These are phyloP conservation scores for Dispira parvispora DNA, from an alignment of 192 early-diverging fungal species.

Conservation along the genomic window DNA sequence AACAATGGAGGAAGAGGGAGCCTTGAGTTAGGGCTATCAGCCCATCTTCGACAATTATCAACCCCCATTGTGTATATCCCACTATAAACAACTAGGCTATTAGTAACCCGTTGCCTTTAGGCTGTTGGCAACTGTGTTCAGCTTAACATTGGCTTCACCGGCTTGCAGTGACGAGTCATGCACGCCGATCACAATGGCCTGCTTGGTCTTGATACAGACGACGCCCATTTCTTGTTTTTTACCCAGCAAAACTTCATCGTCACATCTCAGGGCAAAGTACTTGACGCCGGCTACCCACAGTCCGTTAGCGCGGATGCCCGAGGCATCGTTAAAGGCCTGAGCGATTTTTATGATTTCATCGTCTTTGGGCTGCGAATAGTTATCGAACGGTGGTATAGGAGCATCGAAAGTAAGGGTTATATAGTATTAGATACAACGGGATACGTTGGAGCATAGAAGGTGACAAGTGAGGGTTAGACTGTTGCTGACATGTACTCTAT, in stretches of 20 bases:
- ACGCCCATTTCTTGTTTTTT: not conserved
- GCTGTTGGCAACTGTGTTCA: not conserved
- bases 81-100: too few species aligned
- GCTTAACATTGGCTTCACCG: slow-evolving; percentile 1
- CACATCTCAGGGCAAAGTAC: not conserved
- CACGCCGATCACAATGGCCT: slow-evolving; percentile 1
- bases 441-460: too few species aligned
- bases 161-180: not conserved
- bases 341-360: not conserved
- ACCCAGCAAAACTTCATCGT: not conserved
- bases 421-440: too few species aligned
- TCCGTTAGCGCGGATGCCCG: not conserved
- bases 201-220: not conserved
- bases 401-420: too few species aligned
- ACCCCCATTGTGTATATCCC: too few species aligned
- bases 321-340: not conserved
- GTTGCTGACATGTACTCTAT: too few species aligned
- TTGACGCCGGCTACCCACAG: not conserved
- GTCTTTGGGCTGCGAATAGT: not conserved
- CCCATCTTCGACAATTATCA: too few species aligned
- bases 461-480: too few species aligned
- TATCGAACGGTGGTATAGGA: too few species aligned
- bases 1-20: too few species aligned
- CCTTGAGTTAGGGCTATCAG: too few species aligned
- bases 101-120: not conserved